Evolutionary conservation across 2,329 filamentous ascomycete species (phyloP).

Genomic region (Fusarium sp.): DNA sequence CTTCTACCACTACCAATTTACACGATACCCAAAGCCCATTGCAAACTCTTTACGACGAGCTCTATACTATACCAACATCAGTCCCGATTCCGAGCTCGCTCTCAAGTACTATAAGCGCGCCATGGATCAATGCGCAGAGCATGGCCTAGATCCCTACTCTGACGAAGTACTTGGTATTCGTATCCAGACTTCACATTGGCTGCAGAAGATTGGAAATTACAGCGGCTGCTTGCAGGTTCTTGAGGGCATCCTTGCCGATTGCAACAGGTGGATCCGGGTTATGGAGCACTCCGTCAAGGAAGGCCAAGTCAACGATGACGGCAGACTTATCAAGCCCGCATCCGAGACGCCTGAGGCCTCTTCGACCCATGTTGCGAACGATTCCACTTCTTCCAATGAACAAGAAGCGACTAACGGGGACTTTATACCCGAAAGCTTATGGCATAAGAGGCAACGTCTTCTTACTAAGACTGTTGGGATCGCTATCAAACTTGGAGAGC

Average conservation of each 20-base stretch:
- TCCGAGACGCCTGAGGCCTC: slow-evolving; percentile 12
- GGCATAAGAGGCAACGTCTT: slow-evolving; percentile 70
- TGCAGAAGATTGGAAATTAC: slow-evolving; percentile 79
- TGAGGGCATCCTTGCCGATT: slow-evolving; percentile 78
- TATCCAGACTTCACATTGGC: slow-evolving; percentile 79
- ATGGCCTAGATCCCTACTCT: slow-evolving; percentile 86
- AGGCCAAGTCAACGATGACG: slow-evolving; percentile 55
- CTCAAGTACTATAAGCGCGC: slow-evolving; percentile 86
- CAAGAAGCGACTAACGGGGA: slow-evolving; percentile 41
- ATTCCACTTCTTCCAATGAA: slow-evolving; percentile 12
- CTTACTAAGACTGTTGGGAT: slow-evolving; percentile 79
- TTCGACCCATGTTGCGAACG: background rate
- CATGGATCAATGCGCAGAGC: slow-evolving; percentile 74
- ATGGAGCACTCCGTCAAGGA: slow-evolving; percentile 62
- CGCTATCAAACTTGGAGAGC: slow-evolving; percentile 82
- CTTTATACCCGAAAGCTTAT: slow-evolving; percentile 56
- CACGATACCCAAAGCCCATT: slow-evolving; percentile 72
- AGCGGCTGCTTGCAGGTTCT: slow-evolving; percentile 78
- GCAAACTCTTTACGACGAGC: slow-evolving; percentile 83
- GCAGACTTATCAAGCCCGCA: slow-evolving; percentile 42
- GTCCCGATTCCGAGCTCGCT: slow-evolving; percentile 77
- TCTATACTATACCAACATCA: slow-evolving; percentile 84
- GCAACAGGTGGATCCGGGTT: slow-evolving; percentile 66
- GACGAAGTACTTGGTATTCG: slow-evolving; percentile 92
- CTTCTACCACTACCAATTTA: slow-evolving; percentile 65